These are phyloP conservation scores for Barbarea vulgaris DNA, from an alignment of 345 rosid genomes.

Conservation along the genomic window DNA sequence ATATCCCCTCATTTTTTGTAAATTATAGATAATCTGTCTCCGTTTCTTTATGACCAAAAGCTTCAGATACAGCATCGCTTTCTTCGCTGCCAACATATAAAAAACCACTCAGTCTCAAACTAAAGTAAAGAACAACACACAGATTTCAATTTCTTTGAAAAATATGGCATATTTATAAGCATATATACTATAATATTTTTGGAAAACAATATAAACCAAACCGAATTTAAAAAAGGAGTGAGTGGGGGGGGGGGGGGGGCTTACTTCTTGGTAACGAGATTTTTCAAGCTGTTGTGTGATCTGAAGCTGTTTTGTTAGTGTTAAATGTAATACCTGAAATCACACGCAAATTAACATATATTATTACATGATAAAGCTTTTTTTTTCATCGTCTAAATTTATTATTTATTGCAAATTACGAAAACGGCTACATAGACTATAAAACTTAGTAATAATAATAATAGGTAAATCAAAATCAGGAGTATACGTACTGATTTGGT, in stretches of 20 bases:
- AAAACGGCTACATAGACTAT: no score
- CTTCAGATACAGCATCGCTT: slow-evolving; percentile 29
- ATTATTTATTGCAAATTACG: no score
- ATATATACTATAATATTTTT: no score
- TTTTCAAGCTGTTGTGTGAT: slow-evolving; percentile 65
- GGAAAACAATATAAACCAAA: not conserved
- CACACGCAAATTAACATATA: not conserved
- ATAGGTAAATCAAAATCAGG: not conserved
- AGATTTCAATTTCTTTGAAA: no score
- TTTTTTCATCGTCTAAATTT: no score
- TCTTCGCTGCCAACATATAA: slow-evolving; percentile 30
- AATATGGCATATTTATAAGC: not conserved
- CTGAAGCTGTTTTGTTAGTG: slow-evolving; percentile 75
- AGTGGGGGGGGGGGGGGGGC: not conserved
- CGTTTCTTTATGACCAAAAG: not conserved
- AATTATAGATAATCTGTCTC: not conserved
- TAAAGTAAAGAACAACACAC: not conserved
- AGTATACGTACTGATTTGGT: slow-evolving; percentile 73
- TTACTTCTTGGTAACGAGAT: slow-evolving; percentile 39
- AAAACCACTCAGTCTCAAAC: not conserved
- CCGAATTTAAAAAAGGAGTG: not conserved
- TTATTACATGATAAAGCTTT: not conserved
- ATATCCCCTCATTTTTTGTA: not conserved
- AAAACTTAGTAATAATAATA: not conserved
- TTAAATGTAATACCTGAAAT: slow-evolving; percentile 67